These are phyloP conservation scores for Mycena metata DNA, from an alignment of 768 basidiomycete species.

Conservation along the genomic window DNA sequence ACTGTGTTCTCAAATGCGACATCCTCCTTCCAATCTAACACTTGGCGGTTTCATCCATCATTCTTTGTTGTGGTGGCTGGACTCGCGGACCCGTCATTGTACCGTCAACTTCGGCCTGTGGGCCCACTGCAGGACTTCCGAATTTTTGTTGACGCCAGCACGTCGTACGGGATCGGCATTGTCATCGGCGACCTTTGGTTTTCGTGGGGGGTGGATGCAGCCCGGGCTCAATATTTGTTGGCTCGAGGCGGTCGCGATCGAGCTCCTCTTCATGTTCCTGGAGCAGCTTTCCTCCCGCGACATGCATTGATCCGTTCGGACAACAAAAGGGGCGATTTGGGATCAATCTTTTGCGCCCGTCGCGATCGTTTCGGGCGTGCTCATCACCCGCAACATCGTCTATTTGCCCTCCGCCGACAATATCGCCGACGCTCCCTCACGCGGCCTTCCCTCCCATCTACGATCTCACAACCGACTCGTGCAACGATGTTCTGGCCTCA, in stretches of 20 bases:
- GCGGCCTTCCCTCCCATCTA: constrained; percentile 17
- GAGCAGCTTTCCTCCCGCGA: neutral
- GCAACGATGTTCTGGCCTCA: too few species aligned
- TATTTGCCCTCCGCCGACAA: too few species aligned
- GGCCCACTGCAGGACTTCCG: neutral
- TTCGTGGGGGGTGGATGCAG: constrained; percentile 38
- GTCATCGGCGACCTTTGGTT: constrained; percentile 37
- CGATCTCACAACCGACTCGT: neutral
- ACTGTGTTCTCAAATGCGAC: constrained; percentile 23
- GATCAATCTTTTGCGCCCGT: constrained; percentile 19
- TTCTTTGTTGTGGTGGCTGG: neutral
- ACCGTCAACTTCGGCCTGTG: neutral
- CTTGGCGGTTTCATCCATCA: neutral
- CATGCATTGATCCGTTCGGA: constrained; percentile 2
- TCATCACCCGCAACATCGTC: constrained; percentile 14
- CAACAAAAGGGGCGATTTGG: constrained; percentile 17
- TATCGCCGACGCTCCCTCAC: constrained; percentile 39
- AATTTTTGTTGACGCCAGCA: constrained; percentile 40
- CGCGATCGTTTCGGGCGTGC: neutral
- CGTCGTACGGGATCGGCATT: constrained; percentile 44
- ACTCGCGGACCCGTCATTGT: neutral
- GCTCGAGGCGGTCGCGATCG: too few species aligned
- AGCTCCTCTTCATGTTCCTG: too few species aligned
- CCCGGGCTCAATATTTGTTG: constrained; percentile 12
- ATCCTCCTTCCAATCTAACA: neutral